Conservation (phyloP, 176 grass and related monocot genomes). For the Avena eriantha region DNA sequence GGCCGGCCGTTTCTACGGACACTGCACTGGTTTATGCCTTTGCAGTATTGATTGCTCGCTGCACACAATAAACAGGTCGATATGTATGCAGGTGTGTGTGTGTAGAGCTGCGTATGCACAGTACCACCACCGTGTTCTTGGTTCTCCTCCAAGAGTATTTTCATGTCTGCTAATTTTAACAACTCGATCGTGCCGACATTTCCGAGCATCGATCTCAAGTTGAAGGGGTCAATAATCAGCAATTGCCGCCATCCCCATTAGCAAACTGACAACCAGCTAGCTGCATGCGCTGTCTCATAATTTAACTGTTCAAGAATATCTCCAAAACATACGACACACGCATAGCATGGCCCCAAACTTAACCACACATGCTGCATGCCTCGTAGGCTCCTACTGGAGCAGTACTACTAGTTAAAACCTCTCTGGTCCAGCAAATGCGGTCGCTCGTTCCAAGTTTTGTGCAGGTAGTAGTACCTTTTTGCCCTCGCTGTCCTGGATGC, state of each 20-base stretch:
- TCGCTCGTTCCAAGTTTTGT: slow-evolving; percentile 18
- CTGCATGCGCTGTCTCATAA: not conserved
- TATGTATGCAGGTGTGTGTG: too few species aligned
- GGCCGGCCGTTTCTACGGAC: slow-evolving; percentile 20
- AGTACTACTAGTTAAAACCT: not conserved
- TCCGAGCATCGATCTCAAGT: too few species aligned
- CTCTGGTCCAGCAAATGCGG: not conserved
- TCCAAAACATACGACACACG: not conserved
- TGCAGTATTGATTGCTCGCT: not conserved
- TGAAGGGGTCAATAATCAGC: too few species aligned
- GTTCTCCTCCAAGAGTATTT: too few species aligned
- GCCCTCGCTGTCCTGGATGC: slow-evolving; percentile 13
- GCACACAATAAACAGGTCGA: not conserved
- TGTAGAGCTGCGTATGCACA: not conserved
- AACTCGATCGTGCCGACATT: too few species aligned
- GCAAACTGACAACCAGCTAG: not conserved
- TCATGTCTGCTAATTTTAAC: not conserved
- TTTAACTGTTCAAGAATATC: not conserved
- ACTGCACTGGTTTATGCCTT: not conserved
- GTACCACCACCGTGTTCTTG: not conserved
- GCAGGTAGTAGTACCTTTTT: slow-evolving; percentile 3
- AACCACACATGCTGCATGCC: not conserved
- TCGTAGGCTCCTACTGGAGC: not conserved
- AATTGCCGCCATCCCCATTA: not conserved
- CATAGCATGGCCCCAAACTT: not conserved